Base-by-base conservation (phyloP, 2,329 filamentous ascomycete species). In the Chrysosporium keratinophilum region DNA sequence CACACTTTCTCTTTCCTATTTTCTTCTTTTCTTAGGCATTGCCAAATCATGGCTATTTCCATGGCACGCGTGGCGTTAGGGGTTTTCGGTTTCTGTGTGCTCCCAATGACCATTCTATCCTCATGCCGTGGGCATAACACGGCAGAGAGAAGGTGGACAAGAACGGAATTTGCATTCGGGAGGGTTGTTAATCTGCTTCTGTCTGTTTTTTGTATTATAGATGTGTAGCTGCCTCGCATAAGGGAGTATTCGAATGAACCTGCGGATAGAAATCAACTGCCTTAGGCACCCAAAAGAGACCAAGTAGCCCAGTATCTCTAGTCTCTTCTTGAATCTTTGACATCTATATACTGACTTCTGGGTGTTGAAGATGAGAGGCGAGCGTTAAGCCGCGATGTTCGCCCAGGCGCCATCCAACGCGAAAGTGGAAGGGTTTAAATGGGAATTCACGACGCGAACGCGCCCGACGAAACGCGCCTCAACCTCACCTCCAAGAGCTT, bases 371-470 rank as follows among this genome's bases (percentile, higher is more conserved):
- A 28, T 7, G 42, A 10, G 14, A 15, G 23, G 5, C 12, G 4
- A 45, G 11, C 34, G 46, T 15, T 15, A 49, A 40, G 46, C 35
- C 45, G 10, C 23, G 34, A n/a, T 40, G 12, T 14, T 14, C 37
- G 5, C 17, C 17, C 14, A 40, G 9, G 35, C 3, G 19, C 15
- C 15, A 37, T 3, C 40, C 3, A 37, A 50, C 47, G 37, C 47
- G 35, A 50, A 50, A 50, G n/a, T 28, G 46, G 34, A 31, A 28
- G 23, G 23, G 3, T 28, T 31, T 49, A 49, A 50, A 41, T 50
- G n/a, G 47, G 28, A 31, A 9, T 50, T n/a, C 14, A 12, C 47
- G 34, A 50, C 47, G 47, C 47, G 47, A 31, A 50, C 47, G 37
- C 47, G 47, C 39, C 37, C 33, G 17, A 39, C 34, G 11, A 48